Base-by-base conservation (phyloP, 352 stramenopile species). In the Pythium dissimile region DNA sequence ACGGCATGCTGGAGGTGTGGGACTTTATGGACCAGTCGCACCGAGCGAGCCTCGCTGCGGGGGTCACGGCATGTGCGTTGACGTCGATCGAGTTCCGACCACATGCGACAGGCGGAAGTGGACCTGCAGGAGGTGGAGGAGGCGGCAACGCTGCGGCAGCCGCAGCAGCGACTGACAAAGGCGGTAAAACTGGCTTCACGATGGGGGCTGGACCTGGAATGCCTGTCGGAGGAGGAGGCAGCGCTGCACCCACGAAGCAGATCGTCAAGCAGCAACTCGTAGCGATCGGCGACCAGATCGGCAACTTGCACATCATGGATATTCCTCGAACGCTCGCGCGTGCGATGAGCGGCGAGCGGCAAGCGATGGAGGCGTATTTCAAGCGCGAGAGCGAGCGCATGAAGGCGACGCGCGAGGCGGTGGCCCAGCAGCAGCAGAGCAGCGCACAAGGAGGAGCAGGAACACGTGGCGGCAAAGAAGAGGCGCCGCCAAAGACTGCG, bases 1-100 rank as follows among this genome's bases (percentile, higher is more conserved):
- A 97, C 59, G 92, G 92, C 1, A 85, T 89, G 54, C 72, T 98
- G 35, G 86, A 97, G 59, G 86, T 97, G 37, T 98, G 91, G 92
- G 92, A 98, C 59, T 95, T 97, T 44, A 82, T 95, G 52, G 92
- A 98, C 58, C 86, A 94, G 59, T 95, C 85, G 13, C 89, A 97
- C 45, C 84, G 80, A 15, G 83, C 84, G 9, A 94, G 78, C 45
- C 71, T 94, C 11, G 83, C 78, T 2, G 75, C 92, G 32, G 80
- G 82, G 16, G 81, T 96, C 66, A 90, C 89, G 26, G 86, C 89
- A 2, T 96, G 81, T 34, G 74, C 83, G 21, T 80, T 97, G 5
- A 97, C 89, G n/a, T 89, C 84, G 0, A 85, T 93, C 48, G 73
- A 93, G 60, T 93, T 95, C 64, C 74, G 80, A 15, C 69, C 75